phyloP scores from a whole-genome alignment of 257 asterid species.

The Rauvolfia tetraphylla region DNA sequence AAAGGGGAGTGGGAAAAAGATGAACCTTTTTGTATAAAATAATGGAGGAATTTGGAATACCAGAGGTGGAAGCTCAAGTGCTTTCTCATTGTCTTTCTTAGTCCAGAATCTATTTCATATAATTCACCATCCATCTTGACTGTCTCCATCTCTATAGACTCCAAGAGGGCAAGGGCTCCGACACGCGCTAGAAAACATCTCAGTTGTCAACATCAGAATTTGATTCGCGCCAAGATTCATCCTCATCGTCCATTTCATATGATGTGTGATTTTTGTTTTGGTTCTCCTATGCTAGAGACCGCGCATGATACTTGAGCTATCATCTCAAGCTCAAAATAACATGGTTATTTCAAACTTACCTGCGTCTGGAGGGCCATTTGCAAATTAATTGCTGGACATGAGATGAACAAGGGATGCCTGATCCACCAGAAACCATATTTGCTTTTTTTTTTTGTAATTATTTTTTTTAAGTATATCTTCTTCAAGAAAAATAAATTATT shows the following conservation, averaged over 20 bases:
- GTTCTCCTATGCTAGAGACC: too few relatives aligned
- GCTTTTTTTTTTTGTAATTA: too few relatives aligned
- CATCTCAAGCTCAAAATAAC: too few relatives aligned
- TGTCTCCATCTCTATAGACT: conserved; percentile 12
- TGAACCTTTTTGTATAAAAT: conserved; percentile 22
- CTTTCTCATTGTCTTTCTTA: conserved; percentile 47
- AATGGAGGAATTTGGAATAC: conserved; percentile 31
- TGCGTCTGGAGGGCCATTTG: too few relatives aligned
- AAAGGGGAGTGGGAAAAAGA: conserved; percentile 36
- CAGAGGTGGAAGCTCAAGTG: conserved; percentile 28
- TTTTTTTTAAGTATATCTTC: not conserved
- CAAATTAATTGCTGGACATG: too few relatives aligned
- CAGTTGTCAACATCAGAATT: conserved; percentile 13
- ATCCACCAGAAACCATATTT: too few relatives aligned
- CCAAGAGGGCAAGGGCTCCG: conserved; percentile 12
- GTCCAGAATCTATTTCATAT: conserved; percentile 31
- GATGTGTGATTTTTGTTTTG: not conserved
- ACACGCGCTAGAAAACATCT: conserved; percentile 9
- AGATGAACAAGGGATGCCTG: too few relatives aligned
- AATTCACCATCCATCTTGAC: conserved; percentile 20
- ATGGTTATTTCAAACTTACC: too few relatives aligned
- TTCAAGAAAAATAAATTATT: too few relatives aligned
- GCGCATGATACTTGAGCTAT: too few relatives aligned
- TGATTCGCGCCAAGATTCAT: conserved; percentile 3
- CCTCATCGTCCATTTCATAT: conserved; percentile 17